Evolutionary conservation across 2,329 filamentous ascomycete genomes (phyloP).

Genomic region (Alternaria sp.): DNA sequence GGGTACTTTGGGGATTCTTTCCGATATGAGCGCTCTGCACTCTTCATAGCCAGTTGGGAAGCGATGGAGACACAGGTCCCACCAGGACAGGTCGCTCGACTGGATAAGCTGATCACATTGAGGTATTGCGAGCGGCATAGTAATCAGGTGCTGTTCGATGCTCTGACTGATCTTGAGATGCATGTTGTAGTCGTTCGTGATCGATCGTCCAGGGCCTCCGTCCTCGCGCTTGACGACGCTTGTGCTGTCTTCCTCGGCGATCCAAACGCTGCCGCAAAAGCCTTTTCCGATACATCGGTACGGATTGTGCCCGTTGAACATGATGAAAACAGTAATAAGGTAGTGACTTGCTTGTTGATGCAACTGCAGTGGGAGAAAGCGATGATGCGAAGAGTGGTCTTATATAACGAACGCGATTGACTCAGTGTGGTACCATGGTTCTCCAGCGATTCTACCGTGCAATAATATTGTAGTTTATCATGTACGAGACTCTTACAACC

Average conservation of each 20-base stretch:
- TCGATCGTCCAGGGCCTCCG: slow-evolving; percentile 24
- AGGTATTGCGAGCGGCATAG: background rate
- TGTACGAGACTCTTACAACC: background rate
- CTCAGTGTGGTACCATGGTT: background rate
- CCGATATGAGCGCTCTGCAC: slow-evolving; percentile 16
- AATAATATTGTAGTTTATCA: background rate
- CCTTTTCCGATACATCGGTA: slow-evolving; percentile 30
- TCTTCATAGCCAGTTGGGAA: slow-evolving; percentile 22
- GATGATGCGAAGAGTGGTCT: background rate
- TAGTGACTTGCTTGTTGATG: too few species aligned
- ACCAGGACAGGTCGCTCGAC: too few species aligned
- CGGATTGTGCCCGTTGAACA: background rate
- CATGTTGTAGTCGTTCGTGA: slow-evolving; percentile 31
- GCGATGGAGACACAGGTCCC: background rate
- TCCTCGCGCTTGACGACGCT: slow-evolving; percentile 31
- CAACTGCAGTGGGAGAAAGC: too few species aligned
- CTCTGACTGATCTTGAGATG: slow-evolving; percentile 19
- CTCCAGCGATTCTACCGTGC: background rate
- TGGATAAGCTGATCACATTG: background rate
- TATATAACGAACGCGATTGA: background rate
- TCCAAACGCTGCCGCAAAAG: slow-evolving; percentile 30
- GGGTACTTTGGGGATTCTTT: slow-evolving; percentile 22
- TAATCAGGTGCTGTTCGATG: slow-evolving; percentile 4
- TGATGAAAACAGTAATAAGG: background rate
- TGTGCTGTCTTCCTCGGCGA: slow-evolving; percentile 15